A percentile compares a stretch with the other conserved stretches of the same genome.
phyloP scores from a whole-genome alignment of 2,329 filamentous ascomycete genomes.

The Beauveria rudraprayagi region DNA sequence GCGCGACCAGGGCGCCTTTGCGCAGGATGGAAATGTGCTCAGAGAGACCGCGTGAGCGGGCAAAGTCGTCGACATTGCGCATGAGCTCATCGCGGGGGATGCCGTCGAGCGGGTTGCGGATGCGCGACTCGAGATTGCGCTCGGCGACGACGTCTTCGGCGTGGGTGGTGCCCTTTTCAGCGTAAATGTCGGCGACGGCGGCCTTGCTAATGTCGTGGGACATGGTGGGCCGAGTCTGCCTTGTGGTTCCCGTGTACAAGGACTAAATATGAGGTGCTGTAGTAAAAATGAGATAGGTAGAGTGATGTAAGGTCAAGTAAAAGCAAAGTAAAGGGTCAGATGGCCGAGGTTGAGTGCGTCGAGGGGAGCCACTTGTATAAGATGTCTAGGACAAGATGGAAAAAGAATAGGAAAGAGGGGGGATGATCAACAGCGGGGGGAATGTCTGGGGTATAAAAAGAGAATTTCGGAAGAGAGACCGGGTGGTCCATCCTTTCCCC shows the following conservation, averaged over 20 bases:
- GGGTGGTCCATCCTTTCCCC: not conserved
- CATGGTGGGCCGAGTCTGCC: not conserved
- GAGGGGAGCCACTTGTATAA: not conserved
- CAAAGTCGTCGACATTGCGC: constrained; percentile 52
- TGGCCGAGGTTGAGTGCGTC: not conserved
- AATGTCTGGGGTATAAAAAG: constrained; percentile 1
- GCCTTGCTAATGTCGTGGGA: constrained; percentile 5
- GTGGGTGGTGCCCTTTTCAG: constrained; percentile 7
- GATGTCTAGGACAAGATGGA: not conserved
- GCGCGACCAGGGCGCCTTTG: constrained; percentile 66
- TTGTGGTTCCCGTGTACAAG: not conserved
- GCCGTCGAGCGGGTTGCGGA: constrained; percentile 38
- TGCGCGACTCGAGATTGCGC: not conserved
- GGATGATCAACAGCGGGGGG: not conserved
- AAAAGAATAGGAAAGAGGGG: not conserved
- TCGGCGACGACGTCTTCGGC: constrained; percentile 1
- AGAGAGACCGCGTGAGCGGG: constrained; percentile 47
- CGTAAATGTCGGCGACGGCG: not conserved
- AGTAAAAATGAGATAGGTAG: too few relatives aligned
- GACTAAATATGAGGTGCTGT: too few relatives aligned
- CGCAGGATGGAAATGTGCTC: constrained; percentile 52
- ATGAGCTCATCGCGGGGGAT: constrained; percentile 44
- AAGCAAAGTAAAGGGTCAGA: too few relatives aligned
- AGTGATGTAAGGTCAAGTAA: too few relatives aligned
- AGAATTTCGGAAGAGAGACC: not conserved